These are phyloP conservation scores for Plantago rigida DNA, from an alignment of 305 asterid genomes.

Conservation along the genomic window DNA sequence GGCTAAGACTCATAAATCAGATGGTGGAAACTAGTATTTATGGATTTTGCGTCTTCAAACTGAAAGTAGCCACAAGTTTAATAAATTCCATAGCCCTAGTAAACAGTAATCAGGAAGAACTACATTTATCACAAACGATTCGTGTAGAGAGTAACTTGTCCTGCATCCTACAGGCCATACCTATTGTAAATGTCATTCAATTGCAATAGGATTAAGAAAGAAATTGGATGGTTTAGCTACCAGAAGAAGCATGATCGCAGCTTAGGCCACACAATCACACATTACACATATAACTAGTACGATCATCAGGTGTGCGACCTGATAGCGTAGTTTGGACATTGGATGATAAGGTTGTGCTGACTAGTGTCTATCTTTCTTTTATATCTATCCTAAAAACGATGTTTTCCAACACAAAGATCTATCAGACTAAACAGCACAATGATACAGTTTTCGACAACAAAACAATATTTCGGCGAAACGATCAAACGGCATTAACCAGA, in stretches of 20 bases:
- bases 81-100: not conserved
- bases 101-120: not conserved
- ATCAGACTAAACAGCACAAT: not conserved
- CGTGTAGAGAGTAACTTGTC: not conserved
- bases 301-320: not conserved
- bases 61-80: not conserved
- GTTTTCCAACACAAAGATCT: not conserved
- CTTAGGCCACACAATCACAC: not conserved
- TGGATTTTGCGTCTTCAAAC: too few relatives aligned
- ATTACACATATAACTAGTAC: not conserved
- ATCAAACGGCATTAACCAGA: constrained; percentile 13
- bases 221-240: too few relatives aligned
- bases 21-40: too few relatives aligned
- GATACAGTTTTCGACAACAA: not conserved
- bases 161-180: not conserved
- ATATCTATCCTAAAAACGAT: not conserved
- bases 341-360: not conserved
- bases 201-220: not conserved
- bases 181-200: not conserved
- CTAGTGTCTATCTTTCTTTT: not conserved
- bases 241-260: not conserved
- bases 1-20: too few relatives aligned
- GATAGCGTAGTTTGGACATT: not conserved
- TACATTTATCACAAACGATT: not conserved
- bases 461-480: constrained; percentile 3